Base-by-base conservation (phyloP, 2,329 filamentous ascomycete species). In the Byssochlamys sp. region DNA sequence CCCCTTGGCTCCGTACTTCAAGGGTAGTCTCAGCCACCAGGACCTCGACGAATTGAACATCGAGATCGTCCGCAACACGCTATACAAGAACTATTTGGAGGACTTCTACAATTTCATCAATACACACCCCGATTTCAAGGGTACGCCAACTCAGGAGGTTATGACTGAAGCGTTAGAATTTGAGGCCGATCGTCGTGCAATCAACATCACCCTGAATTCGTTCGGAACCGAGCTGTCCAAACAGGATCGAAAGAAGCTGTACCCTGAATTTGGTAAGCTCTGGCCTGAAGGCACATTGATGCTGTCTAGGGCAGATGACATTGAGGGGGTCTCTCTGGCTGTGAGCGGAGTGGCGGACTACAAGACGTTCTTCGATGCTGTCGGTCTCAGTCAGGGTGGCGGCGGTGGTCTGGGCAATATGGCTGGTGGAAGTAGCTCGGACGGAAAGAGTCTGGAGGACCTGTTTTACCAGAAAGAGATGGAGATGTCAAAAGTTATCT, bases 401-500 rank as follows among this genome's bases (percentile, higher is more conserved):
- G 85, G 86, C 1, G 80, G 85, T 33, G 85, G 88, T 2, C 83
- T 90, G 29, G 90, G 90, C 52, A 95, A 95, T 74, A 90, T 91
- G 88, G 84, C 84, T 26, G 88, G 89, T 59, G 90, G 90, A 35
- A 80, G 83, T n/a, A 85, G 87, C 27, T 80, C 84, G 14, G 91
- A 96, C 65, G 88, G 89, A 53, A 91, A 89, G 78, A 96, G 91
- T 67, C 75, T 99, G 66, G 94, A 99, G 72, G 94, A 99, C 70
- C 81, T 99, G 79, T 99, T 99, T 77, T 99, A 99, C 73, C 90
- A 96, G 75, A 97, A 96, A 78, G 94, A 99, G 78, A 97, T 97
- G 94, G 91, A 99, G 73, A 88, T 97, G 62, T 92, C 89, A 57
- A 99, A 99, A 81, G 78, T 87, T 60, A 90, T 91, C 7, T 99